Evolutionary conservation across 345 rosid species (phyloP).

Genomic region (Lenwebbia sp.): DNA sequence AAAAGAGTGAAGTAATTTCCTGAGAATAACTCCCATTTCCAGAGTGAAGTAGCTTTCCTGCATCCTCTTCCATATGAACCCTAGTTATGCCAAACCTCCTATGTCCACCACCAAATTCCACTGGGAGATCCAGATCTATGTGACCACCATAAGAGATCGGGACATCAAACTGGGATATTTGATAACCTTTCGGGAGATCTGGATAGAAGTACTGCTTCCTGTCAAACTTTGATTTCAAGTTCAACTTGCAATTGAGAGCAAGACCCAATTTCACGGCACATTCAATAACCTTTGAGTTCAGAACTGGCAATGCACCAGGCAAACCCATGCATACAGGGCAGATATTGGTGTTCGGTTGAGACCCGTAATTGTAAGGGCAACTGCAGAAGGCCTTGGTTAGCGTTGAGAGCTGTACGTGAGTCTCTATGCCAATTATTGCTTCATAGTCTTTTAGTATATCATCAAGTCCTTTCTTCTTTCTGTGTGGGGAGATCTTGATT

Average conservation of each 20-base stretch:
- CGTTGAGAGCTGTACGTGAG: slow-evolving; percentile 89
- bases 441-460: slow-evolving; percentile 51
- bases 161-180: slow-evolving; percentile 91
- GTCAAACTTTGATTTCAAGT: slow-evolving; percentile 78
- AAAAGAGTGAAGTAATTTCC: slow-evolving; percentile 14
- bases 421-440: slow-evolving; percentile 90
- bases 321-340: slow-evolving; percentile 96
- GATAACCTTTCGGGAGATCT: slow-evolving; percentile 96
- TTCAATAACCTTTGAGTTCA: slow-evolving; percentile 79
- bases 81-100: slow-evolving; percentile 85
- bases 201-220: slow-evolving; percentile 97
- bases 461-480: slow-evolving; percentile 35
- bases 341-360: slow-evolving; percentile 56
- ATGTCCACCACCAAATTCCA: slow-evolving; percentile 91
- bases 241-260: slow-evolving; percentile 77
- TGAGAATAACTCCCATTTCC: slow-evolving; percentile 70
- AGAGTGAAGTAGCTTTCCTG: slow-evolving; percentile 82
- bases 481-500: slow-evolving; percentile 32
- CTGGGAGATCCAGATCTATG: slow-evolving; percentile 75
- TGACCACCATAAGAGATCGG: slow-evolving; percentile 74
- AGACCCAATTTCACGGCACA: slow-evolving; percentile 76
- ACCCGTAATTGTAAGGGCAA: slow-evolving; percentile 81
- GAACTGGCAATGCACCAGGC: slow-evolving; percentile 90
- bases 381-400: slow-evolving; percentile 80
- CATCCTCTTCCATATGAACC: slow-evolving; percentile 99